phyloP scores from a whole-genome alignment of 2,329 filamentous ascomycete genomes.

The Leptographium galeiforme region DNA sequence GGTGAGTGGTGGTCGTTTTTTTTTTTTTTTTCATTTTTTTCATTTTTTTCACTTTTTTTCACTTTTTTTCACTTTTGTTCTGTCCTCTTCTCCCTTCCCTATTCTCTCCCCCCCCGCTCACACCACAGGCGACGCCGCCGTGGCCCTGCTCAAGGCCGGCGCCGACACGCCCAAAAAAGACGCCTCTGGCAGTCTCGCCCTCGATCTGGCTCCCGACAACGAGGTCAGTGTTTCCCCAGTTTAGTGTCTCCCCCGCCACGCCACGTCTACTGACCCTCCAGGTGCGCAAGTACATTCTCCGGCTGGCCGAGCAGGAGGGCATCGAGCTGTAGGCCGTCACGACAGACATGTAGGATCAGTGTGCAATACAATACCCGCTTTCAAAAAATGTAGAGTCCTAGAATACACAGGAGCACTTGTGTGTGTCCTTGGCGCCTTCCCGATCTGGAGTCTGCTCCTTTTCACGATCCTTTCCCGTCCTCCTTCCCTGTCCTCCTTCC shows the following conservation, averaged over 20 bases:
- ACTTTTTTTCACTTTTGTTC: background rate
- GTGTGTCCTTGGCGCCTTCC: background rate
- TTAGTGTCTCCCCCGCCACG: no score
- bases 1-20: no score
- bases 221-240: no score
- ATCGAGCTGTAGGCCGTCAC: conserved; percentile 40
- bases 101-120: no score
- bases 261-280: conserved; percentile 16
- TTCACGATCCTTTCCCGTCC: background rate
- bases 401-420: background rate
- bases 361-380: background rate
- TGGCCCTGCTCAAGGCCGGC: conserved; percentile 70
- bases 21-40: background rate
- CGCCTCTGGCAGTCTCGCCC: conserved; percentile 52
- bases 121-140: conserved; percentile 57
- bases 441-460: background rate
- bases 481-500: background rate
- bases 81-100: no score
- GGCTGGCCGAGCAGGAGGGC: conserved; percentile 71
- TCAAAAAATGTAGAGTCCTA: no score
- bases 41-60: no score
- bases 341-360: background rate
- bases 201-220: conserved; percentile 75
- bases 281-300: conserved; percentile 64
- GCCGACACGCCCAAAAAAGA: conserved; percentile 73